Evolutionary conservation across 148 eudicot species (phyloP), one percentile per base, ranked within the genome.

Genomic region (Suaeda aralocaspica): DNA sequence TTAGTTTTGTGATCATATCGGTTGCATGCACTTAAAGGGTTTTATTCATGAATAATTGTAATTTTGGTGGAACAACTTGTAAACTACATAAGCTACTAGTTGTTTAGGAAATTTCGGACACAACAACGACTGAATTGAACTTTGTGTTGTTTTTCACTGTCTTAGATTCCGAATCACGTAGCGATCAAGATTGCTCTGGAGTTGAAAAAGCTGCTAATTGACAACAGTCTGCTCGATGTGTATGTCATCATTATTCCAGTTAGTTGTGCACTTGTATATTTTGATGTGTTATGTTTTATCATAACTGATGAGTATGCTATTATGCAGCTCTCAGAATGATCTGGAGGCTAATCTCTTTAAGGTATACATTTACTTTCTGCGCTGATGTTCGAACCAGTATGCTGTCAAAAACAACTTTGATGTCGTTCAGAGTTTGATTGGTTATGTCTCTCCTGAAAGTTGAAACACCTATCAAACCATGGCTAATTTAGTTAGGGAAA

Each of bases 151-250:
- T 16, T 66, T 66, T 39, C 19, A 30, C 50, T 69, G 39, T 19
- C 80, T 76, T 88, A 94, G 98, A 94, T 94, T 70, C 98, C 98
- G 31, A 91, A 91, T 80, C 98, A 94, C 48, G 97, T 91, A 66
- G 98, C 97, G 33, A 88, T 94, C 74, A 94, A 94, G 84, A 89
- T 94, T 79, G 96, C 98, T 10, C 83, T 94, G 77, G 98, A 94
- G 62, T 87, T 94, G 67, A 94, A 94, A 74, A 94, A 94, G 87
- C 81, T 94, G 82, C 89, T 94, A 59, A 80, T 91, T 51, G 98
- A 94, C 81, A 94, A 94, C 72, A 94, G 98, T 78, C 88, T 94
- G 77, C 85, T 94, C 44, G 98, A 93, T 67, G 97, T 94, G 98
- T 94, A 91, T 76, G 91, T 62, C 66, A 61, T 72, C 80, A 4